Evolutionary conservation across 352 stramenopile genomes (phyloP), one percentile per base, ranked within the genome.

Genomic region (Aphanomyces euteiches): DNA sequence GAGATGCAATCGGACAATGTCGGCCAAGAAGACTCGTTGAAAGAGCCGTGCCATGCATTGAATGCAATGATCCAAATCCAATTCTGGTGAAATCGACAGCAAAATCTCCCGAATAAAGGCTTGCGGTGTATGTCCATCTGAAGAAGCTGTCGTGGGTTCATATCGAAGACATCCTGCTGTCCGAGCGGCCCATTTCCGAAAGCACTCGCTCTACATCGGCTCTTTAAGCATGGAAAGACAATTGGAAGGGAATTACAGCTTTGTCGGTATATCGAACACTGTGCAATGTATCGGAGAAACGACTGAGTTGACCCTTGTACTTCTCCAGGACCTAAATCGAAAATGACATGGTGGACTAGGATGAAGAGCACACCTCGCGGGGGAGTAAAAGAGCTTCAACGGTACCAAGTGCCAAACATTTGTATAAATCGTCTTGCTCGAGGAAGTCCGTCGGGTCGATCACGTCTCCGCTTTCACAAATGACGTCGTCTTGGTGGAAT

Each of bases 21-120:
- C 47, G 3, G 64, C 64, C 3, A 28, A n/a, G 36, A 70, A 70
- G 19, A 70, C 43, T 3, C 47, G 36, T 7, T 43, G n/a, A 21
- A 70, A 70, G 39, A 60, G 53, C 54, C 53, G 64, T 15, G 64
- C 64, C 64, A 70, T 70, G 54, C 64, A 70, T 15, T 50, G 64
- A 21, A 70, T 70, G 54, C 64, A 70, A 39, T 70, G 64, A 43
- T 70, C 64, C 12, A 70, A 17, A 43, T 70, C 64, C 6, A 70
- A 50, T 36, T 70, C 64, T 12, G 64, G 64, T 4, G 64, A 70
- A 7, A 70, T 36, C 4, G 64, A 64, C 7, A 70, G 47, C 15
- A 70, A 37, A 36, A 70, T 70, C 40, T 70, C 64, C 21, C 64
- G 64, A 34, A 70, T 60, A 19, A 70, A 70, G 8, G 64, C 47